These are phyloP conservation scores for Colletotrichum sp. DNA, from an alignment of 2,329 filamentous ascomycete genomes.

Conservation along the genomic window DNA sequence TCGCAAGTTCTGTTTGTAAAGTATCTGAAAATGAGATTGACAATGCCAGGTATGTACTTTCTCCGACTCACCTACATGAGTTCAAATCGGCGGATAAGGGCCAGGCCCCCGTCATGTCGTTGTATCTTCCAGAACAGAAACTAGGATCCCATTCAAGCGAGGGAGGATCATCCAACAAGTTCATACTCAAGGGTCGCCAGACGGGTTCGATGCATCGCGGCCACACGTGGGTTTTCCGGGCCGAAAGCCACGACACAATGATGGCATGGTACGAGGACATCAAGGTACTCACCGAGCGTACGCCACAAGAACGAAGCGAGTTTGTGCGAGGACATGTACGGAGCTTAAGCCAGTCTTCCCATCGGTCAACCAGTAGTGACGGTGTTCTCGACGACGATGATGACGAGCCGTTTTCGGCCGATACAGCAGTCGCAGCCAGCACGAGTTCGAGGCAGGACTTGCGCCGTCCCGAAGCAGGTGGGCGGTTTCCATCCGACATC, in stretches of 20 bases:
- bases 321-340: slow-evolving; percentile 85
- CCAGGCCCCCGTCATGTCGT: slow-evolving; percentile 92
- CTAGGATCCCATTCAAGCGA: slow-evolving; percentile 87
- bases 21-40: not conserved
- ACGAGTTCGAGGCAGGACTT: slow-evolving; percentile 56
- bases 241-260: slow-evolving; percentile 88
- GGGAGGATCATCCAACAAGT: slow-evolving; percentile 90
- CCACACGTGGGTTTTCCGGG: slow-evolving; percentile 75
- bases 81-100: slow-evolving; percentile 98
- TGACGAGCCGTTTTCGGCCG: slow-evolving; percentile 65
- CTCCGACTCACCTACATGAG: slow-evolving; percentile 95
- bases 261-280: slow-evolving; percentile 96
- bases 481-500: slow-evolving; percentile 94
- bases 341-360: slow-evolving; percentile 72
- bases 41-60: slow-evolving; percentile 81
- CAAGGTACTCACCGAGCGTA: slow-evolving; percentile 85
- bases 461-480: slow-evolving; percentile 86
- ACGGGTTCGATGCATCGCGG: slow-evolving; percentile 89
- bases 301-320: slow-evolving; percentile 83
- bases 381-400: slow-evolving; percentile 78
- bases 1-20: not conserved
- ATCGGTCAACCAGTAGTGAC: slow-evolving; percentile 72
- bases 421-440: slow-evolving; percentile 58
- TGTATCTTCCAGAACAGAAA: slow-evolving; percentile 94
- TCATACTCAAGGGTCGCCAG: slow-evolving; percentile 95